Evolutionary conservation across 352 stramenopile genomes (phyloP), one percentile per base, ranked within the genome.

Genomic region (Phytophthora ohioensis): DNA sequence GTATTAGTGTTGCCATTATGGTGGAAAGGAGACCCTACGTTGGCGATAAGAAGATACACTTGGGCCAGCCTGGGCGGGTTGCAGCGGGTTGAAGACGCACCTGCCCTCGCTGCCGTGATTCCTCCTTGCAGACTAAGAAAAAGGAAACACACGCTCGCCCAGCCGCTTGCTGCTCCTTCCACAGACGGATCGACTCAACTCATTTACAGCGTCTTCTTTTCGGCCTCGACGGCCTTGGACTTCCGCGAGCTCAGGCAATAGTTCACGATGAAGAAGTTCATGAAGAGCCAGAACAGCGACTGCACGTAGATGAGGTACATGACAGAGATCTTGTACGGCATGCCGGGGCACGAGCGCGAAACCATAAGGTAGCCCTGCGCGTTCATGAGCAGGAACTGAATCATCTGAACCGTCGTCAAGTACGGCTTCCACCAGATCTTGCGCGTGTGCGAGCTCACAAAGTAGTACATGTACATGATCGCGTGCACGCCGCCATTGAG

Each of bases 391-490:
- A 79, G 48, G 58, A 79, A 79, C 59, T 79, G 72, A 51, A 79
- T 76, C 76, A 99, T 83, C 82, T 99, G 97, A 61, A 98, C 85
- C 35, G 87, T 83, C 39, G 97, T 99, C 35, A 99, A 76, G 76
- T 92, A 97, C 17, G 92, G 96, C 79, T 98, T 98, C 97, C 97
- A 99, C 95, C 95, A 99, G 78, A 99, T 98, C 56, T 96, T 74
- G 71, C 96, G 97, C 59, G 95, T 98, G 84, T 98, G 94, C 80
- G 98, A 95, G 81, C 90, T 97, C 51, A 99, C 96, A 59, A 98
- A 98, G 91, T 99, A 99, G 81, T 99, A 99, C 34, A 93, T 98
- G 90, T 99, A 99, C 96, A 99, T 99, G 74, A 99, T 95, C 7
- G 94, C 98, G 79, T 99, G 97, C 64, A 99, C 98, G 68, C 97